Conservation (phyloP, 2,329 filamentous ascomycete species). For the Pseudopyricularia cyperi region DNA sequence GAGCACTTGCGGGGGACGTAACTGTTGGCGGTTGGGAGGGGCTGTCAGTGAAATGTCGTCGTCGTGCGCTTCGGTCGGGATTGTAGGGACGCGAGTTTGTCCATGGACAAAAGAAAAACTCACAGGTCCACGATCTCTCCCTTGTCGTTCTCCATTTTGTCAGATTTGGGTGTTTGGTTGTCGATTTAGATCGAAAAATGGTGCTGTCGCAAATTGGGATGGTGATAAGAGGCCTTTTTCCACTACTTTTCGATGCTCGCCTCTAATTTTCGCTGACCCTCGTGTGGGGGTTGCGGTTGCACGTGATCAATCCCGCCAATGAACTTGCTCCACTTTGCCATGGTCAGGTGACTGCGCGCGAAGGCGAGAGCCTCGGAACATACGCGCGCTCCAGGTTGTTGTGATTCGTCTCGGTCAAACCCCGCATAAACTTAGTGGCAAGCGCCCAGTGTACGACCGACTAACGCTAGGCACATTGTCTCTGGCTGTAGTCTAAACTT, state of each 20-base stretch:
- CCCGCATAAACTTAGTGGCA: neutral
- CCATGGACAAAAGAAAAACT: constrained; percentile 28
- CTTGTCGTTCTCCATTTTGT: constrained; percentile 99
- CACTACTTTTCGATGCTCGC: neutral
- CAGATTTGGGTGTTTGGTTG: constrained; percentile 22
- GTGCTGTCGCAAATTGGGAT: constrained; percentile 1
- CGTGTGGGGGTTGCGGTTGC: neutral
- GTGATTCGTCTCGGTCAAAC: neutral
- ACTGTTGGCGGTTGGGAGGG: constrained; percentile 29
- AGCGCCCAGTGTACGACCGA: neutral
- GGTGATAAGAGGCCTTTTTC: neutral
- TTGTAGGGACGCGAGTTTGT: neutral
- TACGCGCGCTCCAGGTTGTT: neutral
- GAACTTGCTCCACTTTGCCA: neutral
- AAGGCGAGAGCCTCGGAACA: neutral
- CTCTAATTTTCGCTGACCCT: constrained; percentile 3
- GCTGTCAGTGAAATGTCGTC: neutral
- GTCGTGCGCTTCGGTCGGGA: constrained; percentile 5
- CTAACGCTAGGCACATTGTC: neutral
- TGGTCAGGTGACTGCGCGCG: neutral
- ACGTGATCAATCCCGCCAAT: neutral
- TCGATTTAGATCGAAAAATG: constrained; percentile 7
- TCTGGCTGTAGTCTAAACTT: too few relatives aligned
- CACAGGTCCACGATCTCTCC: constrained; percentile 95
- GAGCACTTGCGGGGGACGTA: constrained; percentile 99